A percentile compares a stretch with the other conserved stretches of the same genome.
phyloP scores from a whole-genome alignment of 2,329 filamentous ascomycete species.

The Coniochaeta ligniaria region DNA sequence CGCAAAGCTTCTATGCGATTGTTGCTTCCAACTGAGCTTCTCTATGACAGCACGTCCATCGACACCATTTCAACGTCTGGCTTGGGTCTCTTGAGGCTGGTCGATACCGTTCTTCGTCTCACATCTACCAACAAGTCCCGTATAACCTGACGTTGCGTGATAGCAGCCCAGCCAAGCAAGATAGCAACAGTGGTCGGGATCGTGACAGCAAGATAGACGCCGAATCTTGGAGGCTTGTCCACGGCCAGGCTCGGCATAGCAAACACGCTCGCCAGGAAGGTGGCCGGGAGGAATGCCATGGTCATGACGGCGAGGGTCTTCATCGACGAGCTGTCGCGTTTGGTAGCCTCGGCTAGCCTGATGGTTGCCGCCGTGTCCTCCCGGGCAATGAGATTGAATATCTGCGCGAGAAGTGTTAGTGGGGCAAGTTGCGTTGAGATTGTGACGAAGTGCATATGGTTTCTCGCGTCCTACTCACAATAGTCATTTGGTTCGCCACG shows the following conservation, averaged over 20 bases:
- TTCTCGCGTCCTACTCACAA: background rate
- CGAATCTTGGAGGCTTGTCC: background rate
- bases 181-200: background rate
- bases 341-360: conserved; percentile 23
- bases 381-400: background rate
- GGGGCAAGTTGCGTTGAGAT: background rate
- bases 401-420: background rate
- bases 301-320: conserved; percentile 28
- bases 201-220: background rate
- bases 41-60: background rate
- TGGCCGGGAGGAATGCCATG: conserved; percentile 28
- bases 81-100: background rate
- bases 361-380: background rate
- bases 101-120: background rate
- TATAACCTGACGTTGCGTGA: background rate
- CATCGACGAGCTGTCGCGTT: conserved; percentile 19
- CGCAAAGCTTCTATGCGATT: too few species aligned
- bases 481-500: background rate
- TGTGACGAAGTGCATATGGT: background rate
- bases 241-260: conserved; percentile 8
- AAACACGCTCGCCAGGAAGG: conserved; percentile 26
- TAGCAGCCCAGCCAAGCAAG: background rate
- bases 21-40: background rate
- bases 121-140: background rate
- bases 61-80: background rate